Evolutionary conservation across 371 early-diverging fungal genomes (phyloP).

Genomic region (Mortierella sp.): DNA sequence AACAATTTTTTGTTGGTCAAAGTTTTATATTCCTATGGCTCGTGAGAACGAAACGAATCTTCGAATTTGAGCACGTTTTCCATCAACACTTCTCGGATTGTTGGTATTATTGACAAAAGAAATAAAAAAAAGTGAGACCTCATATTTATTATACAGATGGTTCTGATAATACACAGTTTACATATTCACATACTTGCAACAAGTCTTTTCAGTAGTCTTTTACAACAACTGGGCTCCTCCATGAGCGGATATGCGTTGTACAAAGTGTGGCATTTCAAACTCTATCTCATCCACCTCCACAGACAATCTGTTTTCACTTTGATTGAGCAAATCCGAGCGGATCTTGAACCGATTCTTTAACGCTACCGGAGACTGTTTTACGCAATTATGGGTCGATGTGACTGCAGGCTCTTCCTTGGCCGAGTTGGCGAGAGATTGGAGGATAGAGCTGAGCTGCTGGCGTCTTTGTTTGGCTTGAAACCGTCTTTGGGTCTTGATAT

Average conservation of each 20-base stretch:
- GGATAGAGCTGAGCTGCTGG: constrained; percentile 14
- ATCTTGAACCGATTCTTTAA: background rate
- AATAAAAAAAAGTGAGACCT: background rate
- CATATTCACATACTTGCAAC: background rate
- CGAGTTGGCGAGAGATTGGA: constrained; percentile 16
- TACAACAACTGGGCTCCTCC: background rate
- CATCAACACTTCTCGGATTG: too few relatives aligned
- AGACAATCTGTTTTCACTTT: constrained; percentile 7
- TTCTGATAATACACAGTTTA: too few relatives aligned
- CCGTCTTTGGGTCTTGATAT: constrained; percentile 32
- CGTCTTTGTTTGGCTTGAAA: constrained; percentile 34
- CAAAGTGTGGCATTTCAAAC: background rate
- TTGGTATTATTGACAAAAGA: too few relatives aligned
- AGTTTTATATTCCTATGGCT: too few relatives aligned
- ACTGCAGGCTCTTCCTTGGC: constrained; percentile 14
- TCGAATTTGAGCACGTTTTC: too few relatives aligned
- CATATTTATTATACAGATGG: background rate
- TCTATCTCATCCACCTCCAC: constrained; percentile 11
- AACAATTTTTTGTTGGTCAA: too few relatives aligned
- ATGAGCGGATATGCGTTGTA: background rate
- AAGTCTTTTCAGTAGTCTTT: background rate
- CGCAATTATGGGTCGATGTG: background rate
- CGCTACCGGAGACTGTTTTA: background rate
- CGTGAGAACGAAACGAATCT: too few relatives aligned
- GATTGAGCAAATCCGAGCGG: background rate